Conservation (phyloP, 331 rosid species). For the Quercus lobata region DNA sequence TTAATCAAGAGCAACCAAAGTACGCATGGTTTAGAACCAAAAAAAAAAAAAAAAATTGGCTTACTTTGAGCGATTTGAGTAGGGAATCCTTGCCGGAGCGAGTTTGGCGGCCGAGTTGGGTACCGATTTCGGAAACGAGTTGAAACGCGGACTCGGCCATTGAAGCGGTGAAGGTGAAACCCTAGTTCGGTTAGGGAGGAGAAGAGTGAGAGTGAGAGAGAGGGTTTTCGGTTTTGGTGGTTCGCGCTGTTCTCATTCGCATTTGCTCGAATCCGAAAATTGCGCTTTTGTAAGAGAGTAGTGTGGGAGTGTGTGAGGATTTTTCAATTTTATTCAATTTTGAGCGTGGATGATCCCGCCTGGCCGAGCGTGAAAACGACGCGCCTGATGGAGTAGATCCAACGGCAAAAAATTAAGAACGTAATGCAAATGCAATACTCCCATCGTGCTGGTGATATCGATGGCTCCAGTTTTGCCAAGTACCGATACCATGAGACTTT, state of each 20-base stretch:
- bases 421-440: too few species aligned
- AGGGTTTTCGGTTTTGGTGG: constrained; percentile 6
- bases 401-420: too few species aligned
- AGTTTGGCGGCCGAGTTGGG: constrained; percentile 44
- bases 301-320: background rate
- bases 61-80: constrained; percentile 69
- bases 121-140: constrained; percentile 54
- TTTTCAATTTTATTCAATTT: background rate
- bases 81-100: constrained; percentile 69
- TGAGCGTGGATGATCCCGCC: constrained; percentile 13
- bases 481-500: too few species aligned
- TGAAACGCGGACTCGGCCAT: constrained; percentile 56
- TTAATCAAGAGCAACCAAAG: too few species aligned
- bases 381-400: background rate
- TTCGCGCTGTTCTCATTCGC: background rate
- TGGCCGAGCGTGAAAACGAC: background rate
- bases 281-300: background rate
- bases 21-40: too few species aligned
- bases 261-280: background rate
- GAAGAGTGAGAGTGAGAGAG: background rate
- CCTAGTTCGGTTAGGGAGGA: constrained; percentile 8
- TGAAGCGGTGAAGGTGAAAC: constrained; percentile 9
- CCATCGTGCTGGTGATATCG: too few species aligned
- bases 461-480: too few species aligned
- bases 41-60: background rate